These are phyloP conservation scores for Blastobotrys niveus DNA, from an alignment of 1,139 yeast species.

Conservation along the genomic window DNA sequence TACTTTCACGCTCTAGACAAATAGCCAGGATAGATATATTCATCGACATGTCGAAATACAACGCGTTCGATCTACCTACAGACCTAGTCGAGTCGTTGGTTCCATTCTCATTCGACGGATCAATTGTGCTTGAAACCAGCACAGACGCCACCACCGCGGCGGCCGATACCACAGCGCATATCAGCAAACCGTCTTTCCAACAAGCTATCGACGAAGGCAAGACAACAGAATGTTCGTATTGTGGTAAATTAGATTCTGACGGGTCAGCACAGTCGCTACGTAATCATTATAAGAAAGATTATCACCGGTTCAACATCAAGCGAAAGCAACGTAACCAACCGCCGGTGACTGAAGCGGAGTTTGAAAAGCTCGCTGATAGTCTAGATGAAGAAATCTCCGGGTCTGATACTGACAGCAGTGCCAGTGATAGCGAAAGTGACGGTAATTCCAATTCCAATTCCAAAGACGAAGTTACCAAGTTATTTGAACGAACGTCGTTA, in stretches of 20 bases:
- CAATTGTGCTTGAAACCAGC: constrained; percentile 24
- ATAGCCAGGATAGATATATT: too few species aligned
- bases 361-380: constrained; percentile 50
- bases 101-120: constrained; percentile 33
- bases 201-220: constrained; percentile 11
- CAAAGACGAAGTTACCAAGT: constrained; percentile 12
- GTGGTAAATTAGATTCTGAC: constrained; percentile 19
- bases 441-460: not conserved
- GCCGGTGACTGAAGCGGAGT: constrained; percentile 52
- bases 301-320: constrained; percentile 56
- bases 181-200: constrained; percentile 6
- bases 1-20: too few species aligned
- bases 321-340: constrained; percentile 45
- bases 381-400: constrained; percentile 57
- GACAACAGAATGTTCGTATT: constrained; percentile 17
- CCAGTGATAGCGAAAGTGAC: constrained; percentile 23
- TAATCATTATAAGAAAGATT: constrained; percentile 57
- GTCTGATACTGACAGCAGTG: constrained; percentile 30
- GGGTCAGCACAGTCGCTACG: constrained; percentile 32
- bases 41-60: constrained; percentile 29
- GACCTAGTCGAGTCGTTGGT: constrained; percentile 45
- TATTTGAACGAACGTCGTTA: constrained; percentile 19
- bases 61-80: constrained; percentile 48
- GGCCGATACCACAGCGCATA: constrained; percentile 5
- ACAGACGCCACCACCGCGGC: constrained; percentile 40